These are phyloP conservation scores for Excoecaria agallocha DNA, from an alignment of 345 rosid species.

Conservation along the genomic window DNA sequence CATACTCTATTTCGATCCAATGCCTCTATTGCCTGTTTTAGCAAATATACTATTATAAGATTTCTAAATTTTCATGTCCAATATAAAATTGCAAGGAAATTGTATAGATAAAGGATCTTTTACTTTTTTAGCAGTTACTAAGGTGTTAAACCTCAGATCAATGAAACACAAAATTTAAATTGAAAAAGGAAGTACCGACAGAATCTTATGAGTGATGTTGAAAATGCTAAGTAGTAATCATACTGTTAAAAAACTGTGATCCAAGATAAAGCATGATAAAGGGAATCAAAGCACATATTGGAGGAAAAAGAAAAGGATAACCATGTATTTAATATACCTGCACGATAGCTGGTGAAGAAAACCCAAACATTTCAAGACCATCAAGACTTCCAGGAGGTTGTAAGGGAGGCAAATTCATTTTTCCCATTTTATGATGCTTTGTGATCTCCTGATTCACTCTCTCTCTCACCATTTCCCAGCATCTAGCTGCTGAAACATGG, in stretches of 20 bases:
- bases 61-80: background rate
- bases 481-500: slow-evolving; percentile 74
- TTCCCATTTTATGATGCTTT: slow-evolving; percentile 78
- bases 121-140: background rate
- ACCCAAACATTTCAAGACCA: slow-evolving; percentile 96
- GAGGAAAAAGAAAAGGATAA: background rate
- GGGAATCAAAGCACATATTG: background rate
- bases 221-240: background rate
- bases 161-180: background rate
- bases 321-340: slow-evolving; percentile 52
- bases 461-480: slow-evolving; percentile 99
- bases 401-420: slow-evolving; percentile 71
- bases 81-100: background rate
- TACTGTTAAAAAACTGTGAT: background rate
- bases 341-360: slow-evolving; percentile 83
- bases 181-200: background rate
- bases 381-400: slow-evolving; percentile 98
- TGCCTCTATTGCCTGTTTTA: slow-evolving; percentile 79
- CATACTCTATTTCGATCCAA: slow-evolving; percentile 80
- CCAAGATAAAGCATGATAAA: background rate
- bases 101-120: background rate
- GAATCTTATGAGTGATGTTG: background rate
- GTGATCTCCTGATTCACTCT: slow-evolving; percentile 88
- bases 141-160: background rate
- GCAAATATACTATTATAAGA: slow-evolving; percentile 1